Conservation (phyloP, 257 asterid species). For the Solanum infundibuliforme region DNA sequence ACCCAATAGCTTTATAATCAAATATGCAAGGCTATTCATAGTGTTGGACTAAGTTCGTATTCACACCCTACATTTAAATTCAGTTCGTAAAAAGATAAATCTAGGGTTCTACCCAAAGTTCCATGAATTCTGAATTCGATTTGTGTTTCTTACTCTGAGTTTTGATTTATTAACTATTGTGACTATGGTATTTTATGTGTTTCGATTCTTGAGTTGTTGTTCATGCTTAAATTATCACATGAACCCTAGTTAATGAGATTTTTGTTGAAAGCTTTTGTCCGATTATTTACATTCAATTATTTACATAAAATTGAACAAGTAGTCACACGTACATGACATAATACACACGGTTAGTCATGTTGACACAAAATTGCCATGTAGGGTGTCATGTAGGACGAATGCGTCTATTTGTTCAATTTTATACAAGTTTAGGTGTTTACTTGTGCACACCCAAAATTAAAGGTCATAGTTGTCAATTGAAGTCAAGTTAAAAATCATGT, state of each 20-base stretch:
- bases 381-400: not conserved
- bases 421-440: too few species aligned
- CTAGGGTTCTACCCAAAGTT: not conserved
- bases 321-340: not conserved
- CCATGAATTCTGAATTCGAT: too few species aligned
- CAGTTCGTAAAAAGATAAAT: not conserved
- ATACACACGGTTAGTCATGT: too few species aligned
- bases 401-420: too few species aligned
- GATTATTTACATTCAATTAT: too few species aligned
- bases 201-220: too few species aligned
- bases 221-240: too few species aligned
- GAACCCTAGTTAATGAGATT: not conserved
- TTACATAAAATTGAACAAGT: too few species aligned
- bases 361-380: not conserved
- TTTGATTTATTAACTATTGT: not conserved
- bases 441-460: rapidly evolving
- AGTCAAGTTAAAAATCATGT: not conserved
- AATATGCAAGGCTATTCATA: not conserved
- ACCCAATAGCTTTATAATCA: too few species aligned
- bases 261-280: not conserved
- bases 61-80: not conserved
- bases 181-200: not conserved
- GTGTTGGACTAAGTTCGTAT: not conserved
- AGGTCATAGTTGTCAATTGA: rapidly evolving
- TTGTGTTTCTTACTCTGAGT: not conserved